Evolutionary conservation across 768 basidiomycete species (phyloP), one percentile per base, ranked within the genome.

Genomic region (Lactarius hatsudake): DNA sequence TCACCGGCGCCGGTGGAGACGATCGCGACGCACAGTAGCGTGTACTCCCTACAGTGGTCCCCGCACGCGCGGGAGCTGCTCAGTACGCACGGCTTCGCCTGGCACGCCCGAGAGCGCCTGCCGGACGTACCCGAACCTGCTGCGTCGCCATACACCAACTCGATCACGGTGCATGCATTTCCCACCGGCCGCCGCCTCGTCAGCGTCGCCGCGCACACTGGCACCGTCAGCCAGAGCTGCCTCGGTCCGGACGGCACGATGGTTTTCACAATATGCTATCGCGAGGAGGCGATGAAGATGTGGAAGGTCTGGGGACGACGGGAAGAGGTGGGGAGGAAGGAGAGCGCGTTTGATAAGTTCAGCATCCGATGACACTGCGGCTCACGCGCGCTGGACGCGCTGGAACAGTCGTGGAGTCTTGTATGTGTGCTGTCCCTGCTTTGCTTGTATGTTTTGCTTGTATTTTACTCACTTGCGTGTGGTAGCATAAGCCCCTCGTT

Each of bases 251-350:
- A 85, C 60, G 87, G 87, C 7, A 86, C 86, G 66, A 81, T 79
- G 70, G 72, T 88, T 62, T 89, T 88, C 71, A 87, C 88, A 38
- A 82, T 87, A 9, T 87, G 84, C 64, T 84, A 86, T 1, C 76
- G 75, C 32, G 88, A 89, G 69, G 86, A 89, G 74, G 83, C 85
- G 57, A 87, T 89, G 77, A 88, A 87, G 77, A 86, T 88, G 82
- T 89, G 87, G 83, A 84, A 86, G 68, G 86, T 89, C 38, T 89
- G 87, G 88, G 73, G 71, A 8, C 48, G 51, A 38, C 65, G 61
- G 63, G 69, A 71, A 45, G 69, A 69, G 28, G 28, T 18, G 3
- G 65, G 32, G 28, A 64, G 32, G 60, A 57, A 61, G 58, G 69
- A 71, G 56, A 67, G 71, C 20, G 60, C 69, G 8, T 71, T 71